Evolutionary conservation across 139 green algal genomes (phyloP), one percentile per base, ranked within the genome.

Genomic region (Ulvella scutata): DNA sequence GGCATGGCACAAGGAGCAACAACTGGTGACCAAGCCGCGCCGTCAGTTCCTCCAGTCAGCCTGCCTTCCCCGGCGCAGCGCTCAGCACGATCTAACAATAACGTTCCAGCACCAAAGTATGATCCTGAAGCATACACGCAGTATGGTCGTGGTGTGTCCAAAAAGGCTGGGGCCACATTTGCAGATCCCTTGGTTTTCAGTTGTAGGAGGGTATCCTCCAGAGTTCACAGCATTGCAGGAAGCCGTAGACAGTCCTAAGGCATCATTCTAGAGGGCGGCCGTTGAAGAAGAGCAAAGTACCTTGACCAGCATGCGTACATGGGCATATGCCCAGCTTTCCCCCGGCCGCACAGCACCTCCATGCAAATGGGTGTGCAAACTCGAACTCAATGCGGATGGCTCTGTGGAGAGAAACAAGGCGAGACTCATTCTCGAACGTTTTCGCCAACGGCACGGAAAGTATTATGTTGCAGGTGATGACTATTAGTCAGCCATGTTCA

Each of bases 331-430:
- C n/a, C 31, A 36, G 51, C 6, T 26, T 34, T 26, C 20, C 51
- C 51, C 2, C 31, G 13, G 51, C 20, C 21, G 21, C 13, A 67
- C 0, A 29, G 51, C 73, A 2, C 74, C 84, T 36, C 76, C 75
- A 51, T 21, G 43, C n/a, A 81, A 80, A 36, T 86, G 82, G 77
- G 78, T 84, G 0, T 84, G 61, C 76, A 83, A 82, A 72, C 31
- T 80, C 2, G 84, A 87, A 75, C 35, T 72, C 0, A 73, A 79
- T 31, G 39, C 38, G 0, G 17, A 74, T 37, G 82, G 82, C 36
- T 82, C 77, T 37, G 81, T 87, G 29, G 79, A 81, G 78, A 60
- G 81, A 3, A 86, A 83, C 75, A 90, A 87, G 76, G 79, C 81
- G 4, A 72, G 83, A 3, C 74, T 90, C 10, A 80, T 90, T 4